Evolutionary conservation across 371 early-diverging fungal genomes (phyloP).

Genomic region (Haplosporangium sp.): DNA sequence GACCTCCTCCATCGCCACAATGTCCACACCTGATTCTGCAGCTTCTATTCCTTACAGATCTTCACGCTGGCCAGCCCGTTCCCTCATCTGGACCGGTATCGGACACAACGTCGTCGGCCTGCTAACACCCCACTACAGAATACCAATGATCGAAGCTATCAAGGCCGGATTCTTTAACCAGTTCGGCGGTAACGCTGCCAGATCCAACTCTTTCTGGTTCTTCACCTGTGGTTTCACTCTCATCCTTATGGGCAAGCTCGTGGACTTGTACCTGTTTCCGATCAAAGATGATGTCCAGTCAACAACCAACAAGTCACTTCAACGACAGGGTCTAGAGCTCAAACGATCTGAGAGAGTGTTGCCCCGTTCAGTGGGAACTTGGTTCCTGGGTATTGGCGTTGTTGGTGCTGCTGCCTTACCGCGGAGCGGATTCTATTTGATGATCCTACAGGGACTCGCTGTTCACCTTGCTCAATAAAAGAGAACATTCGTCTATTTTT

Average conservation of each 20-base stretch:
- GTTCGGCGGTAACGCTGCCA: neutral
- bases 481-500: neutral
- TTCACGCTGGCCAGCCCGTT: conserved; percentile 46
- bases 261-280: conserved; percentile 35
- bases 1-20: neutral
- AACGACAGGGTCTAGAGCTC: neutral
- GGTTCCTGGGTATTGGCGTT: conserved; percentile 11
- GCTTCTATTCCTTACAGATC: conserved; percentile 26
- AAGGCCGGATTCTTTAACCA: conserved; percentile 29
- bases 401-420: conserved; percentile 17
- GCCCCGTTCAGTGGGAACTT: conserved; percentile 11
- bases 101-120: conserved; percentile 21
- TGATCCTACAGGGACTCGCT: conserved; percentile 10
- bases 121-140: neutral
- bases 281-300: neutral
- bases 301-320: neutral
- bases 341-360: conserved; percentile 5
- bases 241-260: conserved; percentile 16
- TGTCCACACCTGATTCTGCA: neutral
- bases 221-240: conserved; percentile 21
- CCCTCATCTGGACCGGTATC: conserved; percentile 17
- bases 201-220: conserved; percentile 38
- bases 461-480: conserved; percentile 7
- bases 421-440: conserved; percentile 21
- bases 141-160: conserved; percentile 19